Evolutionary conservation across 139 green algal species (phyloP), one percentile per base, ranked within the genome.

Genomic region (Picochlorum sp.): DNA sequence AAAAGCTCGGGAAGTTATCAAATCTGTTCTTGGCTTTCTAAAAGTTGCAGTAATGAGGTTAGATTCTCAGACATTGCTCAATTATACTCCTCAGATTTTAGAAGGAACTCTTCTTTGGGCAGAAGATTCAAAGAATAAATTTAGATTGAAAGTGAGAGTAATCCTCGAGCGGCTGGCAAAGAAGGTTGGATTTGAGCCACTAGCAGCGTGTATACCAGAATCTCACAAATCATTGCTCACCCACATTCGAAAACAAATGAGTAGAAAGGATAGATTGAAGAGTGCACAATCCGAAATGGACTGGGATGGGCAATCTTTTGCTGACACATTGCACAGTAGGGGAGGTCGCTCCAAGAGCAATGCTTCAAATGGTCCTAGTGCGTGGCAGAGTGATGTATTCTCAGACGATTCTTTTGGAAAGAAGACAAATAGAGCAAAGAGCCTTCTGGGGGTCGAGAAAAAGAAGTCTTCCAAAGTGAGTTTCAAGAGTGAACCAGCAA

Each of bases 121-220:
- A 1, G 80, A 90, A 38, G 92, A 98, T 84, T 82, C 71, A 46
- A 96, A 96, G 67, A 98, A 98, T 83, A 90, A 92, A 66, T 97
- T 97, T 81, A 85, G 84, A 56, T 71, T 95, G 28, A 97, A 97
- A 85, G 88, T 95, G 10, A 77, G 84, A 5, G 77, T 91, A 3
- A 86, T 98, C 20, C 63, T 98, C 26, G 91, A 98, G 84, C 80
- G 87, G 23, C 72, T 97, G 34, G 86, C 87, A 4, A 75, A 83
- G 41, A 80, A 84, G 45, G 92, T 84, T 64, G 92, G 92, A 13
- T 92, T 87, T 52, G 86, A 97, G 5, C 82, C 72, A 1, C 81
- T 98, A 49, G 82, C 82, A 15, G 65, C 66, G 0, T 73, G 65
- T 38, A 92, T 92, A 21, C 92, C 92, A 0, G 61, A 85, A 45